Evolutionary conservation across 768 basidiomycete species (phyloP).

Genomic region (Tylopilus sp.): DNA sequence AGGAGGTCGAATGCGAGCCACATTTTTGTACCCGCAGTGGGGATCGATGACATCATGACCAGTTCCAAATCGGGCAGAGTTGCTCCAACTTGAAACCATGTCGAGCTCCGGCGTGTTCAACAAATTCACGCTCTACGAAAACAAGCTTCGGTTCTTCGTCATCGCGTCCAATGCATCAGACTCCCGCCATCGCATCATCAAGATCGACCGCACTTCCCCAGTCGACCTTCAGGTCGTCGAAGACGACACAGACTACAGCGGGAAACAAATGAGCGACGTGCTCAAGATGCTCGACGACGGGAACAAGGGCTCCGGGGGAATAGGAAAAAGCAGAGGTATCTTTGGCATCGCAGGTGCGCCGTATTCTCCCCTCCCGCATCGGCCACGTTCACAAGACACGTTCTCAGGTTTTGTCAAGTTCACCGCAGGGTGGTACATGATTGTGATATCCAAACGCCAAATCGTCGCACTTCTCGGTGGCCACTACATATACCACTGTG

Average conservation of each 20-base stretch:
- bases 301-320: slow-evolving; percentile 82
- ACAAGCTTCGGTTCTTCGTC: slow-evolving; percentile 84
- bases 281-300: slow-evolving; percentile 96
- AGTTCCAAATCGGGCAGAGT: slow-evolving; percentile 4
- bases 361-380: neutral
- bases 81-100: neutral
- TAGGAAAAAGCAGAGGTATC: slow-evolving; percentile 74
- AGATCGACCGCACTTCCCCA: slow-evolving; percentile 84
- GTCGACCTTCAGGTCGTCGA: slow-evolving; percentile 76
- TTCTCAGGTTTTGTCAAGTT: slow-evolving; percentile 82
- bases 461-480: slow-evolving; percentile 93
- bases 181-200: slow-evolving; percentile 86
- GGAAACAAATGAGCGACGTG: slow-evolving; percentile 86
- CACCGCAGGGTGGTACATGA: slow-evolving; percentile 95
- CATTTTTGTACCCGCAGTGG: neutral
- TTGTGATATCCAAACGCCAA: slow-evolving; percentile 84
- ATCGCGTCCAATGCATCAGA: slow-evolving; percentile 88
- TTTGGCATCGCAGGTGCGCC: slow-evolving; percentile 77
- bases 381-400: neutral
- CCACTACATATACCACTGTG: slow-evolving; percentile 95
- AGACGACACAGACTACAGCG: slow-evolving; percentile 85
- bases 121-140: slow-evolving; percentile 94
- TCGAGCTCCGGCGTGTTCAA: slow-evolving; percentile 42
- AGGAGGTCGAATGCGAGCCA: neutral
- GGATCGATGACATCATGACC: slow-evolving; percentile 25